Base-by-base conservation (phyloP, 2,329 filamentous ascomycete species). In the Coniochaeta hoffmannii region DNA sequence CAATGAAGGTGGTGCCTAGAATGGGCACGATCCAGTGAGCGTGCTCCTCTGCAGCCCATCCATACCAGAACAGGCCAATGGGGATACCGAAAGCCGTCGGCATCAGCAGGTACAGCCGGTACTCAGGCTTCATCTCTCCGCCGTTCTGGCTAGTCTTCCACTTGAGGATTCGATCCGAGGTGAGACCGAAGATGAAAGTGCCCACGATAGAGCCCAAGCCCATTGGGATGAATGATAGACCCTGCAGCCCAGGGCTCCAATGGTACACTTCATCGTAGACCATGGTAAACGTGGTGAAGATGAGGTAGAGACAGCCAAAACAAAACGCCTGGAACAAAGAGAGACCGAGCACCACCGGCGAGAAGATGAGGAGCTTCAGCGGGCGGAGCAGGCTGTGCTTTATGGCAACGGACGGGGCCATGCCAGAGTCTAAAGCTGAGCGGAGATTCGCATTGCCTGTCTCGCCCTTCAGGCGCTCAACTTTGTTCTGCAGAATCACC, bases 211-310 rank as follows among this genome's bases (percentile, higher is more conserved):
- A 72, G 30, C 76, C 75, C 17, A 75, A 41, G 4, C 76, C 73
- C 4, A 80, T 60, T 1, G 74, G 66, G 7, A 81, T 64, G 62
- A 78, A 80, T 9, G 75, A 71, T 3, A 80, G 66, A 1, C 78
- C 77, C 0, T 75, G 71, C 38, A 71, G 61, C 51, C 73, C 72
- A 5, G 70, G 67, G 30, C 65, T 67, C 66, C 76, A 80, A 56
- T 69, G 68, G 56, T 80, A 80, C 14, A 65, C 66, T 14, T 65
- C 63, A 55, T 71, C 66, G 57, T 80, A 80, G 22, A 78, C 74
- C 3, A 70, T 68, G n/a, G 76, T 71, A 57, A 80, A 74, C n/a
- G 75, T 77, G 53, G 76, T 78, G 65, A 77, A 78, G 60, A 80
- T 71, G 19, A 80, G 68, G 61, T 79, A 79, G 24, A 79, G 68